Base-by-base conservation (phyloP, 176 grass and related monocot genomes). In the Leersia perrieri region DNA sequence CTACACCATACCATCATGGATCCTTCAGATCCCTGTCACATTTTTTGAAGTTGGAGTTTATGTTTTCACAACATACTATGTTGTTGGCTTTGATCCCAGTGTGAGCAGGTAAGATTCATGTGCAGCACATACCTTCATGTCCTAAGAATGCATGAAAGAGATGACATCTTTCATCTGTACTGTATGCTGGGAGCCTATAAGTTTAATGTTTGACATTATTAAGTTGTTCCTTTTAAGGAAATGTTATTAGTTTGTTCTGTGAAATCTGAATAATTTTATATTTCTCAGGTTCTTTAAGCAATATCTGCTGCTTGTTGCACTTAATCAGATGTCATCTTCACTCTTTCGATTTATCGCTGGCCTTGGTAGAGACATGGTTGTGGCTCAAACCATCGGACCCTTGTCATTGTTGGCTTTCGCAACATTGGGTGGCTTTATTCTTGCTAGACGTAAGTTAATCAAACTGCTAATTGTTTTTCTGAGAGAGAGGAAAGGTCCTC, bases 21-120 rank as follows among this genome's bases (percentile, higher is more conserved):
- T 97, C 85, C 82, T 97, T 81, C 89, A 93, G 61, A 93, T 97
- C 38, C 93, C 93, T 64, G 90, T 97, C 76, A 90, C 93, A 73
- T 93, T 93, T 82, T 25, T 97, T 45, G 93, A 97, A 90, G 89
- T 88, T 0, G 93, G 88, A 8, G 73, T 93, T 66, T 97, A 85
- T 89, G 88, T 89, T 33, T 92, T 92, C 67, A 84, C 89, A 33
- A 84, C 91, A 79, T 97, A 97, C 75, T 97, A 93, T 63, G 88
- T 84, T 68, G 90, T 97, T 73, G 93, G 93, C 80, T 91, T 93
- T 61, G 90, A 93, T 89, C 77, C 93, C 38, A 81, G 64, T 82
- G 83, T 76, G 60, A 31, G 49, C 80, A 97, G 93, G 93, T 97
- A 79, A 68, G 77, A 81, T 76, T 23, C 51, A 63, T 12, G n/a